Conservation (phyloP, 2,329 filamentous ascomycete genomes). For the Microdochium bolleyi region DNA sequence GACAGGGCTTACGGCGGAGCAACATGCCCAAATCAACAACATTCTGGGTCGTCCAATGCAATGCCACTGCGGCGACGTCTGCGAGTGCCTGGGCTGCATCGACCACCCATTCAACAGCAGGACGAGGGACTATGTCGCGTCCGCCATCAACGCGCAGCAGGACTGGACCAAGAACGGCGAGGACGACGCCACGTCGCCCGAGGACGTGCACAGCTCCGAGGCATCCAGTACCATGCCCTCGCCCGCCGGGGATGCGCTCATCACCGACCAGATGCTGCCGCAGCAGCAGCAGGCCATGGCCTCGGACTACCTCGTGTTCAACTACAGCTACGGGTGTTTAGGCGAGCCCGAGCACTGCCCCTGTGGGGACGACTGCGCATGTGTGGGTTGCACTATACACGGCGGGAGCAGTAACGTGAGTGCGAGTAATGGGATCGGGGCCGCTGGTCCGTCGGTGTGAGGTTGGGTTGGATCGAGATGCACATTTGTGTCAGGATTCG, state of each 20-base stretch:
- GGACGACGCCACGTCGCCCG: slow-evolving; percentile 15
- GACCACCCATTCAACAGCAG: slow-evolving; percentile 61
- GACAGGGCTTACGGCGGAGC: slow-evolving; percentile 11
- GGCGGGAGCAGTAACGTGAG: slow-evolving; percentile 9
- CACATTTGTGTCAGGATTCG: too few relatives aligned
- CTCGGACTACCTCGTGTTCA: slow-evolving; percentile 51
- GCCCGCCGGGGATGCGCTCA: not conserved
- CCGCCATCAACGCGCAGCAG: slow-evolving; percentile 2
- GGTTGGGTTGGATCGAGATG: not conserved
- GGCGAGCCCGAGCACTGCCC: slow-evolving; percentile 43
- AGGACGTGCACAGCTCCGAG: not conserved
- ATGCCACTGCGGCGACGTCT: slow-evolving; percentile 58
- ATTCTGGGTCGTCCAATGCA: not conserved
- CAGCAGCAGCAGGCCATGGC: slow-evolving; percentile 20
- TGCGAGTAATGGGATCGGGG: slow-evolving; percentile 2
- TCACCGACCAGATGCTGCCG: not conserved
- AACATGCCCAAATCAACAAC: not conserved
- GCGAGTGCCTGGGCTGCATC: slow-evolving; percentile 60
- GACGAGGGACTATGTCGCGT: slow-evolving; percentile 35
- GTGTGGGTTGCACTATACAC: slow-evolving; percentile 49
- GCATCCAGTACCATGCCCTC: not conserved
- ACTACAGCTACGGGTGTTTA: slow-evolving; percentile 42
- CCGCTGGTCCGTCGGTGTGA: not conserved
- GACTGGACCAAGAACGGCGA: not conserved
- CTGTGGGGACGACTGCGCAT: slow-evolving; percentile 52